Evolutionary conservation across 768 basidiomycete genomes (phyloP).

Genomic region (Boletus fagicola): DNA sequence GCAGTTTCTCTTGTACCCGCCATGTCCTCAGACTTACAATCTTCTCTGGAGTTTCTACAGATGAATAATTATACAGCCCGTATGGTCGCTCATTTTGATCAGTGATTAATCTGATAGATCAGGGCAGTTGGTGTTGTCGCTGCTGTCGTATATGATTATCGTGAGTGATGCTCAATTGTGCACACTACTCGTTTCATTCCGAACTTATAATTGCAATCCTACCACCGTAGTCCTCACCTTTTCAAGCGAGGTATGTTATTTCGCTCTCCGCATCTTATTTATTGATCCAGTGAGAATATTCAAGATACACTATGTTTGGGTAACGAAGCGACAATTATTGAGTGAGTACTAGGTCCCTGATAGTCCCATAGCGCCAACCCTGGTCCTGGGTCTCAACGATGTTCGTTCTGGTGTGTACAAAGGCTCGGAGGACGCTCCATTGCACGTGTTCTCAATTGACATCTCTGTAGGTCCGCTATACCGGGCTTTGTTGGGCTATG

Average conservation of each 20-base stretch:
- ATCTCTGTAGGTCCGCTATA: too few species aligned
- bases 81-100: background rate
- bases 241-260: slow-evolving; percentile 1
- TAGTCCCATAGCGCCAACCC: background rate
- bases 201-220: background rate
- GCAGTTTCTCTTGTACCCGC: background rate
- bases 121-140: background rate
- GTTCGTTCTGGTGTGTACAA: background rate
- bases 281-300: background rate
- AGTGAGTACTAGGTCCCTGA: too few species aligned
- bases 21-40: background rate
- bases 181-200: background rate
- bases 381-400: slow-evolving; percentile 5
- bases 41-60: background rate
- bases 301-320: slow-evolving; percentile 6
- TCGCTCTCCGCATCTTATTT: background rate
- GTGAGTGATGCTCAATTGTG: too few species aligned
- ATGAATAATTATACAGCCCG: background rate
- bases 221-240: slow-evolving; percentile 5
- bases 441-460: too few species aligned
- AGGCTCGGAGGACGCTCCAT: background rate
- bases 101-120: background rate
- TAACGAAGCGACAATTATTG: background rate
- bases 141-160: too few species aligned
- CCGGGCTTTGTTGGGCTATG: too few species aligned